These are phyloP conservation scores for Quercus cerris DNA, from an alignment of 306 rosid species.

Conservation along the genomic window DNA sequence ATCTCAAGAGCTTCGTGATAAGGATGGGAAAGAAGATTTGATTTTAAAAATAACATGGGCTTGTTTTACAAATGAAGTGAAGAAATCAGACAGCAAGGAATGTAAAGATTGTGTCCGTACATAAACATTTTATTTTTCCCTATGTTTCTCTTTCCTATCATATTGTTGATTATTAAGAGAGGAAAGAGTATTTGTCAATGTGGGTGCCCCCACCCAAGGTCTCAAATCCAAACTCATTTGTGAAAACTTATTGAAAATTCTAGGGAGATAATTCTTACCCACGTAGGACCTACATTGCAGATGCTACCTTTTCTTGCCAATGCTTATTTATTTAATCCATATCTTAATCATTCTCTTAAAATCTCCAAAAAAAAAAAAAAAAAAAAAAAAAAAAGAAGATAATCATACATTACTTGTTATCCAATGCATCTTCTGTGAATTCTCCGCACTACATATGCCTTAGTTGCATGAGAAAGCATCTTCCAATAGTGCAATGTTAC, in stretches of 20 bases:
- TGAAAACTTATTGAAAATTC: not conserved
- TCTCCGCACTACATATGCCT: no score
- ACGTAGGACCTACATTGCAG: not conserved
- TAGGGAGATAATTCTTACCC: not conserved
- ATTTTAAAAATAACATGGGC: not conserved
- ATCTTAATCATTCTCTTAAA: not conserved
- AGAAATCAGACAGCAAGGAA: constrained; percentile 10
- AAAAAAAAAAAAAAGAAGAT: not conserved
- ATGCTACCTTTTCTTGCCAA: not conserved
- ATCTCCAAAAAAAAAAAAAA: not conserved
- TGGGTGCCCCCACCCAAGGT: not conserved
- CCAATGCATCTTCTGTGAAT: no score
- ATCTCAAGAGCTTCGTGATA: constrained; percentile 6
- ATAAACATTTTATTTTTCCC: not conserved
- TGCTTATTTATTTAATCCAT: not conserved
- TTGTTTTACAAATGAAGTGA: not conserved
- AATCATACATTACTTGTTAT: not conserved
- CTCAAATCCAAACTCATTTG: not conserved
- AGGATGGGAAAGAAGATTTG: constrained; percentile 18
- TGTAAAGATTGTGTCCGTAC: constrained; percentile 3
- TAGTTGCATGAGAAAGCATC: no score
- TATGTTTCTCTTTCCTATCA: not conserved
- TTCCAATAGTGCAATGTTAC: no score
- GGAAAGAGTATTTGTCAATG: not conserved
- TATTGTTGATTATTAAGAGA: not conserved